Evolutionary conservation across 495 filamentous ascomycete species (phyloP), one percentile per base, ranked within the genome.

Genomic region (Aspergillus steynii): DNA sequence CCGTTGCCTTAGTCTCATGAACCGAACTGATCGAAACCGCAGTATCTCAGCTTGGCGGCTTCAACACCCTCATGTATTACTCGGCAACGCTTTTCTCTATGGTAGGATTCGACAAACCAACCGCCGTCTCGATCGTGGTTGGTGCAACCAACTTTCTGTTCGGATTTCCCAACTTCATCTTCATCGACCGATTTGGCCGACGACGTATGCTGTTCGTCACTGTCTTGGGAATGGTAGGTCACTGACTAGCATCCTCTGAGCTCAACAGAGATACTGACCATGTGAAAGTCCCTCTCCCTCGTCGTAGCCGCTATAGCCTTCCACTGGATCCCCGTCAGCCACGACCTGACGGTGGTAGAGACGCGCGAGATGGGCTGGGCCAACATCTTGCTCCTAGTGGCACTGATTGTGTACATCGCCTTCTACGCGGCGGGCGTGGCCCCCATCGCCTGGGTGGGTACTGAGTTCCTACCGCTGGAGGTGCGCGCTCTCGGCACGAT

Each of bases 101-200:
- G 5, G 82, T 83, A 15, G 82, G 82, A 12, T 83, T 84, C 61
- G 61, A 67, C 29, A 79, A 82, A 46, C 74, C 80, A 2, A 76
- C 77, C 0, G 77, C 80, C 7, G 81, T 84, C 3, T 76, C 75
- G 10, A 73, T 76, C 12, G 74, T 81, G 37, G 74, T 84, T 50
- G 80, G 76, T 5, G 81, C 65, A 5, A 82, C 79, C 3, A 84
- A 84, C 62, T 83, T 83, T 62, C 45, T 84, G 56, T 78, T 84
- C 57, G 78, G 72, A 12, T 76, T 73, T 52, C 70, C 81, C 49
- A 83, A 82, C 58, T 64, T 84, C 37, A 62, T 73, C 56, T 50
- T 79, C 12, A 74, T 83, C 29, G 80, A 83, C 59, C 64, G 67
- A 15, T 69, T 82, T 45, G 79, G 81, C 10, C 71, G 82, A 47